A percentile compares a stretch with the other conserved stretches of the same genome.
Evolutionary conservation across 257 asterid species (phyloP).

Genomic region (Forsythia viridissima): DNA sequence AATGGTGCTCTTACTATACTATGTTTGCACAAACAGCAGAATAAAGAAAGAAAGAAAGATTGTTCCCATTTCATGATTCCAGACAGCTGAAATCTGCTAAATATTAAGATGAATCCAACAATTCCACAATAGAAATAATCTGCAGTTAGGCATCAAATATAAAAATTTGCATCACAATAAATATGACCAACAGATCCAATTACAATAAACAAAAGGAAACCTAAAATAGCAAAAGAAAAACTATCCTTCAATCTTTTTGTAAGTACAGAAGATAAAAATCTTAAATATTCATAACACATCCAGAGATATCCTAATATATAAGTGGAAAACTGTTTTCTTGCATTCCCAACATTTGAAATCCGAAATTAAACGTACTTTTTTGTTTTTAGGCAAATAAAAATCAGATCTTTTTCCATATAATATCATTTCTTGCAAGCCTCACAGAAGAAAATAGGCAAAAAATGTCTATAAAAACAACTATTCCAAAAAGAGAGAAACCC

Average conservation of each 20-base stretch:
- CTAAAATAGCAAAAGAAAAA: background rate
- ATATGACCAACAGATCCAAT: background rate
- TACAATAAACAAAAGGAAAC: background rate
- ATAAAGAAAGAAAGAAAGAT: background rate
- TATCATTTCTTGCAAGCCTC: conserved; percentile 1
- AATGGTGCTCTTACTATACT: background rate
- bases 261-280: background rate
- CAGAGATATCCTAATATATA: background rate
- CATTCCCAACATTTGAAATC: conserved; percentile 12
- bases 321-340: conserved; percentile 5
- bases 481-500: background rate
- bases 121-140: background rate
- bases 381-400: conserved; percentile 17
- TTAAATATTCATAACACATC: background rate
- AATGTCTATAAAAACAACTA: background rate
- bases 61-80: background rate
- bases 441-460: conserved; percentile 6
- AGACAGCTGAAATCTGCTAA: background rate
- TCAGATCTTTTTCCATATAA: conserved; percentile 16
- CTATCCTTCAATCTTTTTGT: background rate
- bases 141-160: no score
- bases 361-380: conserved; percentile 3
- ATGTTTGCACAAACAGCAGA: background rate
- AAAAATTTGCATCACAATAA: background rate
- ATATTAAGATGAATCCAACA: background rate